These are phyloP conservation scores for Dichotomocladium elegans DNA, from an alignment of 371 early-diverging fungal species.

Conservation along the genomic window DNA sequence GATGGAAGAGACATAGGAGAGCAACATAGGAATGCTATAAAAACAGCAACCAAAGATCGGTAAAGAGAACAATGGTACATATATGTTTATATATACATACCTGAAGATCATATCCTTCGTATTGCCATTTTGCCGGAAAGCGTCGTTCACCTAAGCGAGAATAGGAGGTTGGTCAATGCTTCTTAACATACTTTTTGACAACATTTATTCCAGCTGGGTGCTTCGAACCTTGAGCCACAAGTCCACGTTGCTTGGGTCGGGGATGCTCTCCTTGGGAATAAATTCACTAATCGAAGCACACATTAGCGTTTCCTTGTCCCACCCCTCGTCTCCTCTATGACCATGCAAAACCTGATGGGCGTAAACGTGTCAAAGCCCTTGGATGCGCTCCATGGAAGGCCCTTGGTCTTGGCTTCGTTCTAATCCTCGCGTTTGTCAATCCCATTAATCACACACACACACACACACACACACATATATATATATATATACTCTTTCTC, in stretches of 20 bases:
- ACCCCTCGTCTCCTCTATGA: too few relatives aligned
- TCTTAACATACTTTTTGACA: not conserved
- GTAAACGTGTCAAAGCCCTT: conserved; percentile 97
- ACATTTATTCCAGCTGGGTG: too few relatives aligned
- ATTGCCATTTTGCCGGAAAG: conserved; percentile 75
- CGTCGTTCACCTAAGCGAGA: conserved; percentile 56
- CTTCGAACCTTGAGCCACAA: conserved; percentile 85
- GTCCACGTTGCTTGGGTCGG: conserved; percentile 70
- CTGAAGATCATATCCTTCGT: conserved; percentile 92
- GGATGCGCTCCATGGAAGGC: conserved; percentile 88
- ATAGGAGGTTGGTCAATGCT: not conserved
- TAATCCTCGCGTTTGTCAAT: conserved; percentile 15
- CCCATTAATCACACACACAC: too few relatives aligned
- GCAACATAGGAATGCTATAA: conserved; percentile 50
- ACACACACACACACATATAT: too few relatives aligned
- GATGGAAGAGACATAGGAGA: conserved; percentile 75
- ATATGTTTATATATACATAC: conserved; percentile 30
- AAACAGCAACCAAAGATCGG: not conserved
- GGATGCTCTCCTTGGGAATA: conserved; percentile 68
- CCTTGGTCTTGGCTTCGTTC: conserved; percentile 78
- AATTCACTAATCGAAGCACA: conserved; percentile 57
- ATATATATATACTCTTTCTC: too few relatives aligned
- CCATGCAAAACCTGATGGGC: conserved; percentile 83
- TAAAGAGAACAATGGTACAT: too few relatives aligned
- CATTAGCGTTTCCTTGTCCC: too few relatives aligned